Conservation (phyloP, 139 green algal genomes). For the Pycnococcus provasolii region DNA sequence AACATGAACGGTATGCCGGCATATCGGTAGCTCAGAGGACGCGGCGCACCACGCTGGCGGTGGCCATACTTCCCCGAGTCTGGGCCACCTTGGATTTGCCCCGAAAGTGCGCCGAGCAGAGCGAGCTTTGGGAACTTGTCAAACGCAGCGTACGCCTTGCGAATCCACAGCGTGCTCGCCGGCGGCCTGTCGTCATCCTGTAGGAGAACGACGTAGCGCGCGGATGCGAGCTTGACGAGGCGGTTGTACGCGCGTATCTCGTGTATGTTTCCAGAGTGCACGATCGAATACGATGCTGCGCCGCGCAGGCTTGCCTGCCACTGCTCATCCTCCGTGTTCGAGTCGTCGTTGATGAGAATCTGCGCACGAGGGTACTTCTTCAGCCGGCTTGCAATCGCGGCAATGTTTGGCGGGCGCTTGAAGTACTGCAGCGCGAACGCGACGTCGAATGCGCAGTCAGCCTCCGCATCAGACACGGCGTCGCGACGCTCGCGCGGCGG, state of each 20-base stretch:
- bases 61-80: background rate
- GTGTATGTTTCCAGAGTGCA: conserved; percentile 1
- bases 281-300: background rate
- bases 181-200: background rate
- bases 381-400: background rate
- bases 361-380: background rate
- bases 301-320: background rate
- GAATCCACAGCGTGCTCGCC: background rate
- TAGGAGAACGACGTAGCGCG: background rate
- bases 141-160: background rate
- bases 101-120: background rate
- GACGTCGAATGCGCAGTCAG: background rate
- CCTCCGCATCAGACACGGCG: too few species aligned
- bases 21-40: background rate
- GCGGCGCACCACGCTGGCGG: background rate
- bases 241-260: background rate
- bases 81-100: background rate
- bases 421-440: conserved; percentile 1
- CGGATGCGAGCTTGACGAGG: too few species aligned
- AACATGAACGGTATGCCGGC: conserved; percentile 10
- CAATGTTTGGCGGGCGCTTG: background rate
- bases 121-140: background rate
- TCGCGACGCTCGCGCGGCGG: too few species aligned
- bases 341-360: background rate
- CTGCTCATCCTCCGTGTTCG: background rate